phyloP scores from a whole-genome alignment of 2,329 filamentous ascomycete species.

The Apiospora hydei region DNA sequence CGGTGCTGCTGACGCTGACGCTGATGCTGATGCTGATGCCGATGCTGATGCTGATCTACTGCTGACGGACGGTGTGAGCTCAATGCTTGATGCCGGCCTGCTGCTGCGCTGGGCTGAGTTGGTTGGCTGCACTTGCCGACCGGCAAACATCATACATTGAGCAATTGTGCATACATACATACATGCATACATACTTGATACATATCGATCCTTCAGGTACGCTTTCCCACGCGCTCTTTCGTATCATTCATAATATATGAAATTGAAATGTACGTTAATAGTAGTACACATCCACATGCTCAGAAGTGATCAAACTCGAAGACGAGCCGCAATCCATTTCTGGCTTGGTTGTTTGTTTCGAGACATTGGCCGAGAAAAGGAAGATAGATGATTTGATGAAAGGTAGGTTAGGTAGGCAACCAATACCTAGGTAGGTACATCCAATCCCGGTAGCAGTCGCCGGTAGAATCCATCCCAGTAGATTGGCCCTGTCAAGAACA shows the following conservation, averaged over 20 bases:
- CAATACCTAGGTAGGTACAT: neutral
- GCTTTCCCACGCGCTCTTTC: too few species aligned
- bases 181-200: too few species aligned
- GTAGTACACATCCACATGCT: too few species aligned
- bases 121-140: neutral
- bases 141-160: neutral
- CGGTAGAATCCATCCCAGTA: too few species aligned
- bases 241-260: too few species aligned
- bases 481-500: constrained; percentile 13
- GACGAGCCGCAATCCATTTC: constrained; percentile 6
- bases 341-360: neutral
- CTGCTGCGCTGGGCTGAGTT: neutral
- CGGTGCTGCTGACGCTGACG: neutral
- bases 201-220: too few species aligned
- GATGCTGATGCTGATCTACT: neutral
- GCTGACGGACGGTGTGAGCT: neutral
- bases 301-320: neutral
- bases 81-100: constrained; percentile 5
- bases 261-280: too few species aligned
- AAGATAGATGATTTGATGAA: neutral
- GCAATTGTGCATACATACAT: too few species aligned
- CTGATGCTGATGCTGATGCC: neutral
- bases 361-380: constrained; percentile 4
- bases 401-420: neutral
- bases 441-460: neutral